phyloP scores from a whole-genome alignment of 2,329 filamentous ascomycete species.

The Amylocarpus encephaloides region DNA sequence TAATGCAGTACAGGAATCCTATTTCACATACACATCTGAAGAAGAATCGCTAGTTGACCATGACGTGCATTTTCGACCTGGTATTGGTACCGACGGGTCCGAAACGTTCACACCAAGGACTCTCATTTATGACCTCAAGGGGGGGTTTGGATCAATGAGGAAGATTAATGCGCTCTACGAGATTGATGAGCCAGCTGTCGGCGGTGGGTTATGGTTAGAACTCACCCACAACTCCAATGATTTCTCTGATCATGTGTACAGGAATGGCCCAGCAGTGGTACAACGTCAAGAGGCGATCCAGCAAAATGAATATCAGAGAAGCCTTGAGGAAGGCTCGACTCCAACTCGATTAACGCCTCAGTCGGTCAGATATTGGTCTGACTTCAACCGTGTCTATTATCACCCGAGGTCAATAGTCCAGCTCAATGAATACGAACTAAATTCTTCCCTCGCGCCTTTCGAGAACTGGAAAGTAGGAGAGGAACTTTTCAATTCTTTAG shows the following conservation, averaged over 20 bases:
- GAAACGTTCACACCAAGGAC: conserved; percentile 92
- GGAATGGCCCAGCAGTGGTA: conserved; percentile 61
- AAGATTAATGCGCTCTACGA: conserved; percentile 82
- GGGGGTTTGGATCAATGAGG: conserved; percentile 80
- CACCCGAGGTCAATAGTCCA: conserved; percentile 85
- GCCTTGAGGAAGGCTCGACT: conserved; percentile 64
- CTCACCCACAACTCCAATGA: not conserved
- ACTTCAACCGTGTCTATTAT: conserved; percentile 88
- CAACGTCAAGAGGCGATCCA: conserved; percentile 63
- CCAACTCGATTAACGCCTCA: conserved; percentile 59
- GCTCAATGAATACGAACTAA: conserved; percentile 78
- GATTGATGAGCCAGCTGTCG: conserved; percentile 29
- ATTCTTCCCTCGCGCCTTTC: conserved; percentile 74
- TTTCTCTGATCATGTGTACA: conserved; percentile 29
- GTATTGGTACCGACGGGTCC: conserved; percentile 71
- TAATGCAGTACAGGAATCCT: conserved; percentile 68
- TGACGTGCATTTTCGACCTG: conserved; percentile 82
- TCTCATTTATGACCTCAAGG: conserved; percentile 91
- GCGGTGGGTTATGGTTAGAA: conserved; percentile 36
- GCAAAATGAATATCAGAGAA: conserved; percentile 70
- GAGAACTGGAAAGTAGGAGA: conserved; percentile 69
- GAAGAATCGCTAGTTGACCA: conserved; percentile 67
- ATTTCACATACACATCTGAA: conserved; percentile 78
- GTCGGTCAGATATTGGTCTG: conserved; percentile 90
- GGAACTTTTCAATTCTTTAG: conserved; percentile 66